A percentile compares a stretch with the other conserved stretches of the same genome.
Conservation (phyloP, 129 eudicot species). For the Ambrosia trifida region DNA sequence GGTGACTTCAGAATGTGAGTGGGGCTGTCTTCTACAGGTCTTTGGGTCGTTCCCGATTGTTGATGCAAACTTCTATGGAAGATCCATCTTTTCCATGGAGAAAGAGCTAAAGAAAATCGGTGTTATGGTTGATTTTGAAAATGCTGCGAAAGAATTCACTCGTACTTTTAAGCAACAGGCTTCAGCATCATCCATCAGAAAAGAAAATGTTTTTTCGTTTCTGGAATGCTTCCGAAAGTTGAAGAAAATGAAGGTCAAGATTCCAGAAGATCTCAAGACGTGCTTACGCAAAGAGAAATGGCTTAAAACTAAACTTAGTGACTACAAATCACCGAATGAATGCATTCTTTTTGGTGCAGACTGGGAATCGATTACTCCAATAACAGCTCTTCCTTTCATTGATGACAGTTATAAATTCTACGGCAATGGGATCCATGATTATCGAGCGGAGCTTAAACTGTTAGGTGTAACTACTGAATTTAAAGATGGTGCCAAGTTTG, state of each 20-base stretch:
- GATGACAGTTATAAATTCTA: constrained; percentile 47
- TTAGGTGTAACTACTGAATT: constrained; percentile 46
- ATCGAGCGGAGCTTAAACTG: constrained; percentile 33
- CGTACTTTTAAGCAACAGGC: constrained; percentile 43
- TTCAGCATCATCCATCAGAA: constrained; percentile 28
- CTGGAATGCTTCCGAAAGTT: constrained; percentile 37
- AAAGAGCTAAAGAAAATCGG: constrained; percentile 43
- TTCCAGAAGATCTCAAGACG: constrained; percentile 36
- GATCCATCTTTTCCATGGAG: constrained; percentile 11
- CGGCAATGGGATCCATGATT: constrained; percentile 34
- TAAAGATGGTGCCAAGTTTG: constrained; percentile 41
- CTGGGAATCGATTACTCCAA: constrained; percentile 45
- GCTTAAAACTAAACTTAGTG: constrained; percentile 55
- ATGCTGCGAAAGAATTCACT: constrained; percentile 38
- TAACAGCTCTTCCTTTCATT: constrained; percentile 51
- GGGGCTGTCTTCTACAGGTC: constrained; percentile 54
- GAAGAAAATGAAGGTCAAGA: not conserved
- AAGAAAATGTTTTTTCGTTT: constrained; percentile 33
- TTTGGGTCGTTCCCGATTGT: constrained; percentile 44
- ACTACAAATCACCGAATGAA: constrained; percentile 41
- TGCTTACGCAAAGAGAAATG: constrained; percentile 44
- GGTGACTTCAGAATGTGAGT: constrained; percentile 37
- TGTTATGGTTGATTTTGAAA: constrained; percentile 40
- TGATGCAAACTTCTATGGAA: constrained; percentile 44
- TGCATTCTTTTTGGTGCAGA: constrained; percentile 43